Evolutionary conservation across 2,329 filamentous ascomycete genomes (phyloP).

Genomic region (Fusarium brachygibbosum): DNA sequence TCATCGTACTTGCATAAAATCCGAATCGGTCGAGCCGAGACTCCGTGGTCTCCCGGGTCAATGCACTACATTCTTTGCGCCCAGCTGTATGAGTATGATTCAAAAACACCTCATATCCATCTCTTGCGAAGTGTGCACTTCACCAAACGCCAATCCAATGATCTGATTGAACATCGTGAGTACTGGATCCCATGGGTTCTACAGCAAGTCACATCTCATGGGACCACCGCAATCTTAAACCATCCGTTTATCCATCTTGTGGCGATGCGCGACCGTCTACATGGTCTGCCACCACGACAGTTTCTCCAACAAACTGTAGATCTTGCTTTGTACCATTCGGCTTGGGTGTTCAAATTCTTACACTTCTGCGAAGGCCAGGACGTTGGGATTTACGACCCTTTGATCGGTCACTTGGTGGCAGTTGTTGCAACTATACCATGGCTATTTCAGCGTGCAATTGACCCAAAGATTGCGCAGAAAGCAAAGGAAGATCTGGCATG

Average conservation of each 20-base stretch:
- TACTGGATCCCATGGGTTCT: constrained; percentile 24
- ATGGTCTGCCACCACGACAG: background rate
- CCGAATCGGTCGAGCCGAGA: background rate
- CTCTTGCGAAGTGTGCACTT: constrained; percentile 6
- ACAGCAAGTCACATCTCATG: constrained; percentile 6
- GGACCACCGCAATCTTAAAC: background rate
- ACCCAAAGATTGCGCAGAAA: constrained; percentile 12
- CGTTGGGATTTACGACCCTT: constrained; percentile 9
- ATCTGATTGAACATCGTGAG: background rate
- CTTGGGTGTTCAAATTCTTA: constrained; percentile 14
- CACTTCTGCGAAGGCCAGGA: background rate
- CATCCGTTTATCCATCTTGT: constrained; percentile 23
- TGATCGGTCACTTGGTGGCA: constrained; percentile 19
- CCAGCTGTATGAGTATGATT: constrained; percentile 13
- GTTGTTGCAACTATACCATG: constrained; percentile 27
- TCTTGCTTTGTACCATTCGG: constrained; percentile 5
- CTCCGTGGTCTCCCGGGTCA: constrained; percentile 9
- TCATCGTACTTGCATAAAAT: constrained; percentile 20
- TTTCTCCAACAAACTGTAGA: constrained; percentile 17
- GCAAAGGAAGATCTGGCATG: background rate
- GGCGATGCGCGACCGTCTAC: background rate
- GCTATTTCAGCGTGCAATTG: constrained; percentile 24
- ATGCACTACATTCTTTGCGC: constrained; percentile 14
- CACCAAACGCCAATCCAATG: background rate
- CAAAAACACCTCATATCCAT: constrained; percentile 3